Base-by-base conservation (phyloP, 73 alveolate genomes). In the Paramecium bursaria region DNA sequence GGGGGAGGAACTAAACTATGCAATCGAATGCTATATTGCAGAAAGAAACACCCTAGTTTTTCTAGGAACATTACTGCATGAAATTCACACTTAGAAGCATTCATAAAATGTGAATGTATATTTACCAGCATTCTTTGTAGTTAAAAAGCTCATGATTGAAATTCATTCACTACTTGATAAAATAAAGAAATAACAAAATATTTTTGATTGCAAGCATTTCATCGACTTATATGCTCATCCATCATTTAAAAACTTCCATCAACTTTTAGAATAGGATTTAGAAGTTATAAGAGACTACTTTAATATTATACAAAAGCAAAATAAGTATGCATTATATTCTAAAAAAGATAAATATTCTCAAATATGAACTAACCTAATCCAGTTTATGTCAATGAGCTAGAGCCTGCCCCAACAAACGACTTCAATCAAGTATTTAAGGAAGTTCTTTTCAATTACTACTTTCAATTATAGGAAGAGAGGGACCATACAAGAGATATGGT, bases 41-140 rank as follows among this genome's bases (percentile, higher is more conserved):
- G 82, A 67, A 42, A 67, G 82, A 67, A 67, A 67, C 44, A 42
- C 55, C 1, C 13, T 67, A 5, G 82, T 67, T 11, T 67, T 33
- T 21, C 44, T 67, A 39, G 82, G 47, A n/a, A 67, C 82, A 21
- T 44, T 67, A 0, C 14, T 67, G 2, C n/a, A 67, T 19, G 82
- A 67, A 67, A 67, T 67, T 7, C 82, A 67, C 44, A 21, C 17
- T 4, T 31, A 25, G 2, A 39, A 19, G 21, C 82, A 67, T 39
- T 25, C 82, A 7, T 23, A 67, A 42, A 67, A 67, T 17, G 44
- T 57, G 0, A 67, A 67, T 67, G 82, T 67, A 13, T 67, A 39
- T 39, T 30, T 67, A 19, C 82, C 82, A 21, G 82, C 82, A 3
- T 67, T 67, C 21, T 39, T 67, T 6, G 27, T 67, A 19, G 49